phyloP scores from a whole-genome alignment of 371 early-diverging fungal species.

The Saksenaea vasiformis region DNA sequence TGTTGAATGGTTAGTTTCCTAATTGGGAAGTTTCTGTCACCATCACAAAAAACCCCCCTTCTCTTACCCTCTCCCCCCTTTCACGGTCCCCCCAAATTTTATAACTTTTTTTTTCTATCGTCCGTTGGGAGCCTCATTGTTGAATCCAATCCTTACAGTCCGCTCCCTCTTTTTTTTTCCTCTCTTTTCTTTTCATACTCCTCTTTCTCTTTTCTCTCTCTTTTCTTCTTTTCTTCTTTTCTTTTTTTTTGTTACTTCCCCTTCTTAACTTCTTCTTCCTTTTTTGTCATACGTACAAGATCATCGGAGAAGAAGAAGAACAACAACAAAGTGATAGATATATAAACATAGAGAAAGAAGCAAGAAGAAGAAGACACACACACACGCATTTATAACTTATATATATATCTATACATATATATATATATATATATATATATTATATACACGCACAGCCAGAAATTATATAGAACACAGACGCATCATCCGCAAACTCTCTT shows the following conservation, averaged over 20 bases:
- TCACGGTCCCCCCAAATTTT: not conserved
- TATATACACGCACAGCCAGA: slow-evolving; percentile 1
- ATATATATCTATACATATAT: not conserved
- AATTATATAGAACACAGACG: slow-evolving; percentile 3
- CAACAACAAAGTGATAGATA: not conserved
- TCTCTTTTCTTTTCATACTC: not conserved
- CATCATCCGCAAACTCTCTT: not conserved
- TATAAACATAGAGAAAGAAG: no score
- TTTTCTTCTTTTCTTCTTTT: not conserved
- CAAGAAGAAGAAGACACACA: not conserved
- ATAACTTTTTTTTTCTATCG: not conserved
- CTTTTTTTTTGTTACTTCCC: not conserved
- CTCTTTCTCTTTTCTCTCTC: slow-evolving; percentile 9
- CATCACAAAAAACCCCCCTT: no score
- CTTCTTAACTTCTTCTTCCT: slow-evolving; percentile 2
- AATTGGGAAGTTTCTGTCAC: not conserved
- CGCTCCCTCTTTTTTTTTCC: not conserved
- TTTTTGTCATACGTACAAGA: not conserved
- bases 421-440: slow-evolving; percentile 1
- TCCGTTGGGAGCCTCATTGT: slow-evolving; percentile 5
- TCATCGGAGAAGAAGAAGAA: not conserved
- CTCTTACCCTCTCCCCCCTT: not conserved
- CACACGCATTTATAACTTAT: not conserved
- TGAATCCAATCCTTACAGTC: slow-evolving; percentile 1
- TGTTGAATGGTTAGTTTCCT: not conserved